Evolutionary conservation across 768 basidiomycete species (phyloP).

Genomic region (Clitopilus passeckerianus): DNA sequence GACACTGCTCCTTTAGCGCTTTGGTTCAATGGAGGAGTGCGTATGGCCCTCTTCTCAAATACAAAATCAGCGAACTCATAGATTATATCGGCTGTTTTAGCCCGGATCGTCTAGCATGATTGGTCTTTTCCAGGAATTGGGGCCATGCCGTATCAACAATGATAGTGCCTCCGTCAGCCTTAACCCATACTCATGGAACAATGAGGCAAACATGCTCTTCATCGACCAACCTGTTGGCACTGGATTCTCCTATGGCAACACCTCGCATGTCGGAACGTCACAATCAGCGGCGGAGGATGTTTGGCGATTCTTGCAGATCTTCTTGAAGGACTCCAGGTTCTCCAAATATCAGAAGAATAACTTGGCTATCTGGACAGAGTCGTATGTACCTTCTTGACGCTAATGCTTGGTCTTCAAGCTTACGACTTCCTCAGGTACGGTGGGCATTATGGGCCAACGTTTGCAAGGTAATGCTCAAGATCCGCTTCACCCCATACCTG

Average conservation of each 20-base stretch:
- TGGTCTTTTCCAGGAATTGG: not conserved
- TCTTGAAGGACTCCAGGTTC: constrained; percentile 50
- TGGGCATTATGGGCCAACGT: constrained; percentile 66
- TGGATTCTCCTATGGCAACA: constrained; percentile 38
- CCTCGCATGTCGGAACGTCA: constrained; percentile 42
- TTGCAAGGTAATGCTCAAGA: constrained; percentile 36
- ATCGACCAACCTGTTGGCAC: constrained; percentile 35
- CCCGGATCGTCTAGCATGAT: not conserved
- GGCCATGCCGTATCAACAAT: not conserved
- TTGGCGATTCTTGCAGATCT: constrained; percentile 62
- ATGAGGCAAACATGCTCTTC: constrained; percentile 29
- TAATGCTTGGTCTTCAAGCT: not conserved
- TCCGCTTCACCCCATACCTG: not conserved
- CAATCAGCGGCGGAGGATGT: constrained; percentile 48
- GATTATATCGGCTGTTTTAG: not conserved
- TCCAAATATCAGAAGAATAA: constrained; percentile 36
- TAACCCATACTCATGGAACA: constrained; percentile 46
- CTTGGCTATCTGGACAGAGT: constrained; percentile 62
- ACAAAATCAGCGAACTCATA: too few relatives aligned
- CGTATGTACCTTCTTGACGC: constrained; percentile 23
- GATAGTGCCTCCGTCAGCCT: not conserved
- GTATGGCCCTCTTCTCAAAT: not conserved
- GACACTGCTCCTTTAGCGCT: not conserved
- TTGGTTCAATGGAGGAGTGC: not conserved
- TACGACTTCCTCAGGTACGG: constrained; percentile 42